Base-by-base conservation (phyloP, 345 rosid genomes). In the Microthlaspi erraticum region DNA sequence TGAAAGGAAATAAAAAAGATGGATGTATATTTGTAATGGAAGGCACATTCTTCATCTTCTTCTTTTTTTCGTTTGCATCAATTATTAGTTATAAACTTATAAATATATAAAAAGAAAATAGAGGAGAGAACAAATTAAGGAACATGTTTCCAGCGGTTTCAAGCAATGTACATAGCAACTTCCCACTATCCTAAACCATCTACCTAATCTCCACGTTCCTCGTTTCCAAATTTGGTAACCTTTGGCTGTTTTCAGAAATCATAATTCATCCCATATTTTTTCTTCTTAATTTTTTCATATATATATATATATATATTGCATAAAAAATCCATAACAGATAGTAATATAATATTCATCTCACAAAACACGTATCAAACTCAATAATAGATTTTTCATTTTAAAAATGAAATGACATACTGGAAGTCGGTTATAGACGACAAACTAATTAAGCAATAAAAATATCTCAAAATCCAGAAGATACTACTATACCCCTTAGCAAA, bases 121-220 rank as follows among this genome's bases (percentile, higher is more conserved):
- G 37, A 0, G 60, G 18, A 6, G 31, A 60, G 33, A 67, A 75
- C 36, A 68, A 68, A 23, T 23, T 23, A 23, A 26, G n/a, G 58
- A 75, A 75, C 74, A 68, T 68, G 74, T 36, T 12, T 68, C 60
- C 74, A 75, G 66, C 74, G 65, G 54, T 53, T 60, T 37, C 5
- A 53, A 45, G 79, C 57, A 61, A 53, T 75, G 49, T 67, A 56
- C 51, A 60, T 9, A 16, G 23, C 78, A 74, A 74, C 49, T 67
- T 51, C 23, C 74, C 79, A 75, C 59, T 75, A 52, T 17, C 58
- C n/a, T 52, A 48, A 49, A 31, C 60, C 61, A 11, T 58, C 23
- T 49, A 36, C 64, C 69, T 61, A 68, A 68, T 65, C 59, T 41
- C 38, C 77, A 73, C 77, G 66, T 65, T 65, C 49, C 26, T 18